Base-by-base conservation (phyloP, 2,329 filamentous ascomycete species). In the Cladophialophora carrionii region DNA sequence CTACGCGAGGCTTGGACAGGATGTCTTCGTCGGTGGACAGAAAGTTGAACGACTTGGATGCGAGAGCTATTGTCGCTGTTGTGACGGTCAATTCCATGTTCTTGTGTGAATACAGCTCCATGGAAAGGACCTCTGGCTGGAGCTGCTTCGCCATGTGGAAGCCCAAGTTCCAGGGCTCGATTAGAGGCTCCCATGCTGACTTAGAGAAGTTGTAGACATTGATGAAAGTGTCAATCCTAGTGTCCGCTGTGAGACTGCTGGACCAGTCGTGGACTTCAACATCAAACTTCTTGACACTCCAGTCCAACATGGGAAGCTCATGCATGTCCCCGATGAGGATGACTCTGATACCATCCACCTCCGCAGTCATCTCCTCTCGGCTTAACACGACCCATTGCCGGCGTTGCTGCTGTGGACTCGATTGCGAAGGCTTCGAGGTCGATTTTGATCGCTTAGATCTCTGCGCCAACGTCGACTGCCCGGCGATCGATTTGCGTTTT, bases 171-270 rank as follows among this genome's bases (percentile, higher is more conserved):
- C 95, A 99, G 7, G 96, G 96, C 76, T 99, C 95, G 29, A 99
- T 87, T 37, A 99, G 80, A 2, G 95, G 95, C 76, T 99, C 95
- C 95, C 95, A 99, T 3, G 92, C 92, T 0, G 95, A 99, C 76
- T 99, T 99, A 14, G 95, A 95, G 78, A 99, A 99, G 78, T 99
- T 99, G 82, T 96, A 99, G 29, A 99, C 89, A 73, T 98, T 99
- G 72, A 96, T 86, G 77, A 96, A 96, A 69, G 94, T 92, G 68
- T 97, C 92, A 55, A 99, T 88, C n/a, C 87, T 90, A 0, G 92
- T 90, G 74, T 97, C 92, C 0, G 91, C 94, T 73, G 88, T 92
- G 76, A 99, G 83, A 24, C 88, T 89, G 4, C 88, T 89, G 0
- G 94, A 94, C 95, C 95, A 99, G 74, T 99, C 92, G 70, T 90